phyloP scores from a whole-genome alignment of 495 filamentous ascomycete genomes.

The Penicillium pulvis region DNA sequence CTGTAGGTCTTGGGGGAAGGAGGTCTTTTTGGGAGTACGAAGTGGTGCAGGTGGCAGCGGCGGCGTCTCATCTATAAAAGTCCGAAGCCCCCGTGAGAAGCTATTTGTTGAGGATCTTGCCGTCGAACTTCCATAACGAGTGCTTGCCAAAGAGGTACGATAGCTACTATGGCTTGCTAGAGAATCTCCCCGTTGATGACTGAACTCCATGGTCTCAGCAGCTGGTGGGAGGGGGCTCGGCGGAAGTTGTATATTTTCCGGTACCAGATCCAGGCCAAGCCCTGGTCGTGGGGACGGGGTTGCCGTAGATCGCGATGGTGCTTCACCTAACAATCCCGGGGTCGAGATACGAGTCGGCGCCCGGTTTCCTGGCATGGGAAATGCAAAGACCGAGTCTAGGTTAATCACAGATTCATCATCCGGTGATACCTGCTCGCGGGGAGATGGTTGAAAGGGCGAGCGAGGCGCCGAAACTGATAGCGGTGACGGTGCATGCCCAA shows the following conservation, averaged over 20 bases:
- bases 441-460: conserved; percentile 41
- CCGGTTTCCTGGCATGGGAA: conserved; percentile 52
- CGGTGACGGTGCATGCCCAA: conserved; percentile 62
- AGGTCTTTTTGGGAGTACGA: conserved; percentile 26
- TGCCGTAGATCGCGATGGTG: conserved; percentile 21
- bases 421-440: conserved; percentile 51
- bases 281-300: conserved; percentile 22
- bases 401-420: conserved; percentile 38
- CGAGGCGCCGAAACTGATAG: conserved; percentile 44
- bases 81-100: conserved; percentile 33
- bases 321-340: conserved; percentile 26
- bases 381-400: conserved; percentile 65
- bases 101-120: conserved; percentile 45
- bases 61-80: conserved; percentile 40
- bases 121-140: conserved; percentile 40
- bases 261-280: conserved; percentile 16
- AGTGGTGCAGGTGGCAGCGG: conserved; percentile 38
- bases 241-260: conserved; percentile 28
- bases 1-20: conserved; percentile 28
- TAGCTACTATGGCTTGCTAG: conserved; percentile 49
- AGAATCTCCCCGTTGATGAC: conserved; percentile 37
- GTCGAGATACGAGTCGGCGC: conserved; percentile 29
- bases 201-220: conserved; percentile 11
- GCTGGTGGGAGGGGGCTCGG: conserved; percentile 33
- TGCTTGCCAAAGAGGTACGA: conserved; percentile 46